Percentiles rank a stretch among this genome's conserved stretches.
These are phyloP conservation scores for Adansonia rubrostipa DNA, from an alignment of 441 rosid species.

Conservation along the genomic window DNA sequence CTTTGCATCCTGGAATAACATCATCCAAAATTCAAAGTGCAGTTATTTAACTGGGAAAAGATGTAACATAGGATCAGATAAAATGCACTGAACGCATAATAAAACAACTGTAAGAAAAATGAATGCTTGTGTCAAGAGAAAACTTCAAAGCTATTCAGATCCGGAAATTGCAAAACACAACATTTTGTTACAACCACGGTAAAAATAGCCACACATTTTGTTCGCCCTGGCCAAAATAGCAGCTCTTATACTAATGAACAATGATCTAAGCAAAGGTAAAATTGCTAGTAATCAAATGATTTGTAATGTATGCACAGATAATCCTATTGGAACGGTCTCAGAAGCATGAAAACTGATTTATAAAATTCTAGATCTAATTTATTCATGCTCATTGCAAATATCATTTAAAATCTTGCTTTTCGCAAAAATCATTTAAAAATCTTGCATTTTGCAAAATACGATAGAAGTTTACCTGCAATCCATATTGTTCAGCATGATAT, in stretches of 20 bases:
- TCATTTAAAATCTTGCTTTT: slow-evolving; percentile 1
- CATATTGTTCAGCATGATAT: slow-evolving; percentile 60
- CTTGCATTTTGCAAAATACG: slow-evolving; percentile 6
- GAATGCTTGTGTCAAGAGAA: not conserved
- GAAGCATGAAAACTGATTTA: slow-evolving; percentile 1
- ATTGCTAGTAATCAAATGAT: not conserved
- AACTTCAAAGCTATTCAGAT: not conserved
- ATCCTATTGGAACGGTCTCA: not conserved
- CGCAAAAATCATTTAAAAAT: slow-evolving; percentile 8
- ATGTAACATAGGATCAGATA: not conserved
- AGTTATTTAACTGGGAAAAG: not conserved
- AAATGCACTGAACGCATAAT: not conserved
- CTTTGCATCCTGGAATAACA: slow-evolving; percentile 53
- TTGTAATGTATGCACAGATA: not conserved
- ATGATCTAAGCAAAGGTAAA: not conserved
- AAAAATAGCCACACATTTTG: not conserved
- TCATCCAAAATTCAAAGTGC: slow-evolving; percentile 11
- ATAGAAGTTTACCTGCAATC: slow-evolving; percentile 48
- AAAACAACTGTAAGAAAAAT: not conserved
- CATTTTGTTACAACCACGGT: not conserved
- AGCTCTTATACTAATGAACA: not conserved
- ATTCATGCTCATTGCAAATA: not conserved
- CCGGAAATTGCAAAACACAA: not conserved
- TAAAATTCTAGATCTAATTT: not conserved
- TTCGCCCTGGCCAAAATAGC: not conserved